These are phyloP conservation scores for Penicillium salamii DNA, from an alignment of 495 filamentous ascomycete species.

Conservation along the genomic window DNA sequence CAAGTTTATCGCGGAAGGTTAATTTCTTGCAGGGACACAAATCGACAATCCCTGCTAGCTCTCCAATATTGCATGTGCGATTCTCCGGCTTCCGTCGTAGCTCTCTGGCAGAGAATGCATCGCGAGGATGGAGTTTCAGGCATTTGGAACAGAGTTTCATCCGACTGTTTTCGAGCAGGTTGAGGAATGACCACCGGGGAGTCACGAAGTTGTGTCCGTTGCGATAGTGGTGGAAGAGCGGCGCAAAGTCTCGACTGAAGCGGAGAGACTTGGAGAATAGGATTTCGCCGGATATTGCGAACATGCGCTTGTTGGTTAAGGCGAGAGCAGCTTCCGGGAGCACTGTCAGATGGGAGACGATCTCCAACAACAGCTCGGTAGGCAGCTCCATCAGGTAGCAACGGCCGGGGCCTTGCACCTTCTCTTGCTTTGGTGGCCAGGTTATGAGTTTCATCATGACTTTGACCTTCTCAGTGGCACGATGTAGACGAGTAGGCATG, in stretches of 20 bases:
- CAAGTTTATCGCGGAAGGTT: conserved; percentile 42
- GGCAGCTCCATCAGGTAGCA: conserved; percentile 44
- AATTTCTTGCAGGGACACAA: conserved; percentile 48
- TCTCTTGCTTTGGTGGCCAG: conserved; percentile 21
- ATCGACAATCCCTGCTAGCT: conserved; percentile 42
- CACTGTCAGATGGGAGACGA: conserved; percentile 37
- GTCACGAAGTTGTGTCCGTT: conserved; percentile 41
- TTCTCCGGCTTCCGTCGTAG: conserved; percentile 35
- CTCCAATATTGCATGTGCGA: conserved; percentile 40
- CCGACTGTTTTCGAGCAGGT: conserved; percentile 34
- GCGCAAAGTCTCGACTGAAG: conserved; percentile 45
- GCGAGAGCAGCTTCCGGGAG: conserved; percentile 42
- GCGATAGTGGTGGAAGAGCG: conserved; percentile 45
- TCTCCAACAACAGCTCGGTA: conserved; percentile 43
- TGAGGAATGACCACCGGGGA: conserved; percentile 43
- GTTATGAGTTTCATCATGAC: conserved; percentile 31
- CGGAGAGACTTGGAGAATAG: conserved; percentile 36
- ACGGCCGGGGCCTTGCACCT: conserved; percentile 16
- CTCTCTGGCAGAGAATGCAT: conserved; percentile 35
- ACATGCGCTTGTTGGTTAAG: conserved; percentile 44
- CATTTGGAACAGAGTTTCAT: conserved; percentile 46
- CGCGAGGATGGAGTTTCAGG: conserved; percentile 42
- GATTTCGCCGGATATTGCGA: conserved; percentile 35
- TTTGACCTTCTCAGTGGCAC: conserved; percentile 35
- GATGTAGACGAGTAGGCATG: conserved; percentile 31